Base-by-base conservation (phyloP, 2,329 filamentous ascomycete species). In the Tolypocladium sp. region DNA sequence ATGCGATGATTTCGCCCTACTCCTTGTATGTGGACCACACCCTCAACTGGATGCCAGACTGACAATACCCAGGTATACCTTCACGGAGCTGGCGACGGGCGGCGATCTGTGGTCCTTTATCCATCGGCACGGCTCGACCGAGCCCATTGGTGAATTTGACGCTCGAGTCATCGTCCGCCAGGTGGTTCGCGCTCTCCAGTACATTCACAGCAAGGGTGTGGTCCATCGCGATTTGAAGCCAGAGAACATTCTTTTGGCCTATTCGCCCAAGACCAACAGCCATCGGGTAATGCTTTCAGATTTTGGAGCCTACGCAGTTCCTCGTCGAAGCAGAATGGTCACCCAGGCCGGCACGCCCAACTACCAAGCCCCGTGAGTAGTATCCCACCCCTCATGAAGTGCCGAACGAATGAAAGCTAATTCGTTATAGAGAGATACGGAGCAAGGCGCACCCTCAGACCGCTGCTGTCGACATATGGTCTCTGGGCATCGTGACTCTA, bases 31-130 rank as follows among this genome's bases (percentile, higher is more conserved):
- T 66, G 38, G 13, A 42, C 7, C 4, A 3, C 22, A 52, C 15
- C 15, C 7, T 22, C 13, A 5, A 3, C 4, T 2, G n/a, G 2
- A 25, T 38, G 17, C 5, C 20, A n/a, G 15, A 15, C 56, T 65
- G 15, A 64, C 52, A 22, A 4, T 51, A 10, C 5, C 8, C 15
- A 82, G 80, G 40, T 84, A 82, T 60, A 78, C 80, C 0, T 84
- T 86, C 60, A 82, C 78, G 1, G 81, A 85, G 56, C 72, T 86
- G 41, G 83, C 83, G 0, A 74, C 78, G 5, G 78, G 83, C 0
- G 81, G 81, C 0, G 81, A 84, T 62, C 67, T 83, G 3, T 79
- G 77, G 68, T 82, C 81, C 0, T 77, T 81, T 22, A 66, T 80
- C 12, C 63, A 71, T 52, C 71, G 73, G 27, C 71, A 73, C 44